Percentiles rank a stretch among this genome's conserved stretches.
These are phyloP conservation scores for Begonia peltatifolia DNA, from an alignment of 306 rosid species.

Conservation along the genomic window DNA sequence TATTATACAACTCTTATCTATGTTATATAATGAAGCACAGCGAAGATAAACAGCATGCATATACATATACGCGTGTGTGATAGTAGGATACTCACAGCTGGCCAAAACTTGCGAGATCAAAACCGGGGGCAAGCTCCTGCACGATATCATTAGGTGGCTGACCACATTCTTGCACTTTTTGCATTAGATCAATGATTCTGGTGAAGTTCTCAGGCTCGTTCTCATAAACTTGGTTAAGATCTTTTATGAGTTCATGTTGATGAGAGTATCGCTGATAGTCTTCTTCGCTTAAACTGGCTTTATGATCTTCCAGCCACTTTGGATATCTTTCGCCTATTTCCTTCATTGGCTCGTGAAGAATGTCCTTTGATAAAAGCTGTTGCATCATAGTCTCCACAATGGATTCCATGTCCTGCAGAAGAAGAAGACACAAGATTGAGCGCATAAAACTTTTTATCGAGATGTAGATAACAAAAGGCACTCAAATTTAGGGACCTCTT, in stretches of 20 bases:
- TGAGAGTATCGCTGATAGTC: constrained; percentile 50
- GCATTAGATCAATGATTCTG: constrained; percentile 88
- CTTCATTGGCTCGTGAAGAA: constrained; percentile 94
- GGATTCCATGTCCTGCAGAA: constrained; percentile 67
- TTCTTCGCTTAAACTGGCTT: constrained; percentile 62
- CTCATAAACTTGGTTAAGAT: constrained; percentile 69
- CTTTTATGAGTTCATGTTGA: constrained; percentile 49
- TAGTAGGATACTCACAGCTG: constrained; percentile 55
- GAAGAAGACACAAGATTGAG: neutral
- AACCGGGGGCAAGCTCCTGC: constrained; percentile 76
- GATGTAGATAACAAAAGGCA: too few relatives aligned
- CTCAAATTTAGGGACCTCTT: too few relatives aligned
- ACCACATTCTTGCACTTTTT: constrained; percentile 98
- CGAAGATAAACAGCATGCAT: too few relatives aligned
- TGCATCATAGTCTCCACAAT: constrained; percentile 96
- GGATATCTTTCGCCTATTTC: constrained; percentile 97
- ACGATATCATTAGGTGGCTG: constrained; percentile 86
- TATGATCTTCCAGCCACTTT: constrained; percentile 83
- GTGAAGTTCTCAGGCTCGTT: constrained; percentile 55
- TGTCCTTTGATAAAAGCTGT: constrained; percentile 87
- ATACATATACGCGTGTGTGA: too few relatives aligned
- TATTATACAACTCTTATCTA: too few relatives aligned
- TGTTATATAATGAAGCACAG: too few relatives aligned
- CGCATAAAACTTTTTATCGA: too few relatives aligned
- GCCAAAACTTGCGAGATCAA: constrained; percentile 64